phyloP scores from a whole-genome alignment of 345 rosid genomes.

The Garcia nutans region DNA sequence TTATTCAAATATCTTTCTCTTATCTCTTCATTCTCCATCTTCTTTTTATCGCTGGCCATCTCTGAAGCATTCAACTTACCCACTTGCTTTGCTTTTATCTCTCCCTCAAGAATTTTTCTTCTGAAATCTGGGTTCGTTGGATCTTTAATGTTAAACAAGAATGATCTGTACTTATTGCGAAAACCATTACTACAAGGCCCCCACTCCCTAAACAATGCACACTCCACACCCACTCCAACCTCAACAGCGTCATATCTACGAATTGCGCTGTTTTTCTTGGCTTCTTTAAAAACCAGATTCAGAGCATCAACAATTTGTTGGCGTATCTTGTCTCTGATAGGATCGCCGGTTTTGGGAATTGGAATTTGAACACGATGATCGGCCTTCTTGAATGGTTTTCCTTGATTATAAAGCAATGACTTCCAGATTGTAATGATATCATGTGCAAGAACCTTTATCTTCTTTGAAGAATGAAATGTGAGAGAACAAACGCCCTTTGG shows the following conservation, averaged over 20 bases:
- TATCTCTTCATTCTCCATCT: background rate
- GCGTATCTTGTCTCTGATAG: too few relatives aligned
- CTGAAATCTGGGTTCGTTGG: constrained; percentile 15
- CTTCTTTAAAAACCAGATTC: background rate
- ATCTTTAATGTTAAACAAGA: constrained; percentile 16
- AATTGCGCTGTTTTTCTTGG: too few relatives aligned
- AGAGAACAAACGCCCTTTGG: too few relatives aligned
- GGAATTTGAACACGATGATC: too few relatives aligned
- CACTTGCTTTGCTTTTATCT: background rate
- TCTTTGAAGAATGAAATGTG: too few relatives aligned
- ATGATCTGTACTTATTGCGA: constrained; percentile 5
- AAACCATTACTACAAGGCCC: background rate
- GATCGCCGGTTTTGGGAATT: too few relatives aligned
- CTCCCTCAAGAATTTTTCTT: constrained; percentile 18
- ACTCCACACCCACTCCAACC: constrained; percentile 6
- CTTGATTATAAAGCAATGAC: too few relatives aligned
- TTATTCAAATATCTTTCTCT: background rate
- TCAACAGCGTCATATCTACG: background rate
- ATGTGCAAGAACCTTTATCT: too few relatives aligned
- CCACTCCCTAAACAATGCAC: background rate
- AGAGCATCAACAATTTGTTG: too few relatives aligned
- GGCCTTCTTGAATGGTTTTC: too few relatives aligned
- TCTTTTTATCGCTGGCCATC: constrained; percentile 18
- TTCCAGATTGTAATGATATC: too few relatives aligned
- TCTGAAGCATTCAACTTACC: background rate